phyloP scores from a whole-genome alignment of 495 filamentous ascomycete genomes.

The Penicillium arizonense region DNA sequence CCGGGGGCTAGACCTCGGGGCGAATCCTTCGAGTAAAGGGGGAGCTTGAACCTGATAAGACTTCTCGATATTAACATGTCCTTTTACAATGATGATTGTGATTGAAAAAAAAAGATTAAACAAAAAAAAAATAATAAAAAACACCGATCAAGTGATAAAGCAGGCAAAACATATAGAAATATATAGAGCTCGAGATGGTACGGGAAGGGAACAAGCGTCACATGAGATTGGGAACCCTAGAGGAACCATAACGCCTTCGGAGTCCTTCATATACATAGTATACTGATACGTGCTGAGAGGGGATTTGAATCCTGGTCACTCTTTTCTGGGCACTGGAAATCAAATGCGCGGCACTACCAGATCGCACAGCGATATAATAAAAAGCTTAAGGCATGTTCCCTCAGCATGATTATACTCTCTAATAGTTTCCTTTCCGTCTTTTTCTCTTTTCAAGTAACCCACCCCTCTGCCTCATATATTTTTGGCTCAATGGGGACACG shows the following conservation, averaged over 20 bases:
- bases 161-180: neutral
- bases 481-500: conserved; percentile 8
- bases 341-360: neutral
- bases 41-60: neutral
- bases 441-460: no score
- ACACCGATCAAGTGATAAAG: neutral
- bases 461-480: neutral
- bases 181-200: neutral
- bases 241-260: neutral
- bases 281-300: neutral
- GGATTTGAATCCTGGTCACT: neutral
- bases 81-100: neutral
- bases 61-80: neutral
- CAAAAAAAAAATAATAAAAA: neutral
- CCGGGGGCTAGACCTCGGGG: neutral
- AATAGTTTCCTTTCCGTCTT: neutral
- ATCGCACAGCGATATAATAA: neutral
- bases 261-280: neutral
- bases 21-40: neutral
- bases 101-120: neutral
- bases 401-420: neutral
- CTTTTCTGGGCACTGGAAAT: neutral
- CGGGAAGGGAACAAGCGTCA: neutral
- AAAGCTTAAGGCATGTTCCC: neutral
- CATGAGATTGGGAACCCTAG: neutral